Percentiles rank a stretch among this genome's conserved stretches.
Evolutionary conservation across 2,329 filamentous ascomycete species (phyloP).

Genomic region (Sporothrix brunneoviolacea): DNA sequence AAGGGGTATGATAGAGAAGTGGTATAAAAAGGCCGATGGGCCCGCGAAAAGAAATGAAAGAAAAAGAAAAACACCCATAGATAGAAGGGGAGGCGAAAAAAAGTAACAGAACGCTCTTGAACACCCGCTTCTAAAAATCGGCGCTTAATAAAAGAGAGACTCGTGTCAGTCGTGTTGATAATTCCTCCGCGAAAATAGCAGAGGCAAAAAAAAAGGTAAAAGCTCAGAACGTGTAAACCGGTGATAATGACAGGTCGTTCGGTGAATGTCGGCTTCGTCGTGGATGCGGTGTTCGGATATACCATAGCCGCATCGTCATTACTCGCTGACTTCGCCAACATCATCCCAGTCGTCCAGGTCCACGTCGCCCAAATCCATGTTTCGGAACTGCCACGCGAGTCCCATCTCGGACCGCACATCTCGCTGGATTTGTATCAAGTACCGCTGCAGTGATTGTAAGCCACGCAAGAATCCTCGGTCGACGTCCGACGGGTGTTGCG

Average conservation of each 20-base stretch:
- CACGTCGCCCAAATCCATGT: constrained; percentile 3
- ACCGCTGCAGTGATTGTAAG: constrained; percentile 67
- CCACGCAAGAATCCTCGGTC: constrained; percentile 88
- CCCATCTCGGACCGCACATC: constrained; percentile 58
- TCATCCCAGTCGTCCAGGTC: constrained; percentile 21
- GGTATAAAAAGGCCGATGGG: constrained; percentile 9
- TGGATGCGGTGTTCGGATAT: no score
- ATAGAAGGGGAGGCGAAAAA: constrained; percentile 3
- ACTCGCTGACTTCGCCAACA: constrained; percentile 29
- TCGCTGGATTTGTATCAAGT: constrained; percentile 80
- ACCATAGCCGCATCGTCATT: neutral
- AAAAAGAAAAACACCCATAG: neutral
- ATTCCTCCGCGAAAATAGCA: neutral
- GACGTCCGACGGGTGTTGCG: constrained; percentile 69
- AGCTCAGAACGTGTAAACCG: no score
- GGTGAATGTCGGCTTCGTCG: no score
- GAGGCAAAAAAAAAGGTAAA: neutral
- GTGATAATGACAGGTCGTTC: no score
- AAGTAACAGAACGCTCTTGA: neutral
- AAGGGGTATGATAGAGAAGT: constrained; percentile 11
- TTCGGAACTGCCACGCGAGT: constrained; percentile 24
- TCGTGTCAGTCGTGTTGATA: no score
- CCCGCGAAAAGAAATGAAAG: constrained; percentile 5
- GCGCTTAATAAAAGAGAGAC: neutral
- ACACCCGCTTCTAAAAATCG: no score